Percentiles rank a stretch among this genome's conserved stretches.
phyloP scores from a whole-genome alignment of 768 basidiomycete genomes.

The Calvatia gigantea region DNA sequence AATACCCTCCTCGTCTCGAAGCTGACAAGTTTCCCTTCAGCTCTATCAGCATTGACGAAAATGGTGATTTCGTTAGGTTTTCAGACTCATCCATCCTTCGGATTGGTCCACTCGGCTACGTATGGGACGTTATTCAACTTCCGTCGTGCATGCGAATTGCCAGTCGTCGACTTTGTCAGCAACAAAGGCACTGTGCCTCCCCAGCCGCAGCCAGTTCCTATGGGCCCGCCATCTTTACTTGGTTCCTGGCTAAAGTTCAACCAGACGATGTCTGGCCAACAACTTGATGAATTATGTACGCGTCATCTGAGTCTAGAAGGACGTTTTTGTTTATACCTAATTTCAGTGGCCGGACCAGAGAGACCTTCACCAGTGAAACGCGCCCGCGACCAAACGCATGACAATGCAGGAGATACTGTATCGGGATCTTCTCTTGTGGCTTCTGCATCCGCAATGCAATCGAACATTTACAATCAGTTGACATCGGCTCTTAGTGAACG shows the following conservation, averaged over 20 bases:
- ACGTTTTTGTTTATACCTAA: neutral
- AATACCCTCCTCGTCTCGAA: neutral
- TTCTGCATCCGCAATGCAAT: slow-evolving; percentile 32
- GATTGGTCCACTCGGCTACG: slow-evolving; percentile 31
- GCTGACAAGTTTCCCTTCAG: slow-evolving; percentile 17
- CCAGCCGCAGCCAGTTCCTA: slow-evolving; percentile 59
- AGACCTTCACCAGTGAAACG: slow-evolving; percentile 44
- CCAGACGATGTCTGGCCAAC: slow-evolving; percentile 50
- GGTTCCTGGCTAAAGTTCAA: slow-evolving; percentile 54
- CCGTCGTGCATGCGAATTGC: slow-evolving; percentile 44
- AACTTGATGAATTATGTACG: slow-evolving; percentile 59
- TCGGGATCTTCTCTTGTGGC: slow-evolving; percentile 26
- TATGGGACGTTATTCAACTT: slow-evolving; percentile 62
- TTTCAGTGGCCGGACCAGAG: slow-evolving; percentile 64
- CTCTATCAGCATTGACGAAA: slow-evolving; percentile 39
- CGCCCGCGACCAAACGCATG: slow-evolving; percentile 4
- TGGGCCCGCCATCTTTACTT: slow-evolving; percentile 53
- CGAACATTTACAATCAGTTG: slow-evolving; percentile 41
- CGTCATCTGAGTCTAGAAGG: slow-evolving; percentile 5
- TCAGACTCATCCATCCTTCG: slow-evolving; percentile 29
- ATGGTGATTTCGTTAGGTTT: slow-evolving; percentile 56
- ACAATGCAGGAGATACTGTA: slow-evolving; percentile 14
- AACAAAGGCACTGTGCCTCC: slow-evolving; percentile 42
- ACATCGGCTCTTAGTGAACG: slow-evolving; percentile 58
- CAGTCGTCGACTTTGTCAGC: slow-evolving; percentile 48